Evolutionary conservation across 768 basidiomycete genomes (phyloP), one percentile per base, ranked within the genome.

Genomic region (Boletus rubropictus): DNA sequence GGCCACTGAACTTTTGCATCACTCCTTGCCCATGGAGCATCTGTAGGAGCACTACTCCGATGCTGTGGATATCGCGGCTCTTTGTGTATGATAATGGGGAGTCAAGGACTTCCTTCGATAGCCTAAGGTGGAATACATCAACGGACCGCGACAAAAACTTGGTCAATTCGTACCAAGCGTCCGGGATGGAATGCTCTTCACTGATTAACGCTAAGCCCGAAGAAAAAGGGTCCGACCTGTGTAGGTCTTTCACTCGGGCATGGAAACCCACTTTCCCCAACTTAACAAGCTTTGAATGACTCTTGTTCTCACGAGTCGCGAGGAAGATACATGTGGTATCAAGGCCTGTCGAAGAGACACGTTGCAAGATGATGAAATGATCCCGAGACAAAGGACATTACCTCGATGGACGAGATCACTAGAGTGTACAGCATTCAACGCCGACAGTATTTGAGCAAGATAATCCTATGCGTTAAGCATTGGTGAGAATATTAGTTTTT

Each of bases 11-110:
- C 36, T 72, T 70, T 24, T 57, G 71, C 45, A 74, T 76, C 8
- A 87, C 82, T 52, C 87, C 78, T 42, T 81, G 66, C 0, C 93
- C 93, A n/a, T 83, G 68, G 11, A 95, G 65, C 88, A 95, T 90
- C 65, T 94, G 89, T 42, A 92, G 57, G 32, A 93, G 69, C 2
- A 91, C 75, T 21, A 94, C 76, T 0, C 88, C 92, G 0, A 82
- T 79, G 36, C 80, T 76, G 67, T 93, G 91, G 9, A 95, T 82
- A 57, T 96, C 93, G 24, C 92, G 77, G 34, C 79, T 73, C 33
- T 76, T 79, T 8, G 87, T 85, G 61, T 93, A 93, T 0, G 78
- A 59, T n/a, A 90, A 72, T 0, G 84, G 83, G 21, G 86, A 86
- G 32, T 89, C 85, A 38, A 86, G 74, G 33, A 83, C 82, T 42